Evolutionary conservation across 345 rosid genomes (phyloP), one percentile per base, ranked within the genome.

Genomic region (Linum lewisii): DNA sequence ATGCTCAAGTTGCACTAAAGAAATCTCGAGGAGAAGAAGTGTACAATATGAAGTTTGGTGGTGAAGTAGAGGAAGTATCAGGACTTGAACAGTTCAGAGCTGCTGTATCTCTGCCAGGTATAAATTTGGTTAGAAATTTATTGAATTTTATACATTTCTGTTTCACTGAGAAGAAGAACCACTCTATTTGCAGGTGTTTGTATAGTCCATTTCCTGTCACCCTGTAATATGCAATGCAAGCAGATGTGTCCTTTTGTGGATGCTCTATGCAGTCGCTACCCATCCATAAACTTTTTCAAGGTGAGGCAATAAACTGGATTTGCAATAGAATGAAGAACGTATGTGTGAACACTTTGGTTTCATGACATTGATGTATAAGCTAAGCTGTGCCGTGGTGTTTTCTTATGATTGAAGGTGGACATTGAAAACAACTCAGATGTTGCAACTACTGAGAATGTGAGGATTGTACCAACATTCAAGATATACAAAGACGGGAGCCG

Each of bases 401-500:
- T 29, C 34, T 34, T 6, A 11, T 64, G 66, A 38, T 29, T 36
- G 24, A 63, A 93, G 99, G 97, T 93, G 78, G 97, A 94, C 63
- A 73, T 81, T 21, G 78, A 70, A 54, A 84, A 82, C 38, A 77
- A 72, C 64, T 76, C 78, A 4, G 75, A 44, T 44, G 72, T 87
- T 57, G 83, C 85, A 24, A 76, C 66, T 58, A 79, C 84, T 34
- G 99, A 90, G 81, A 85, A 79, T 45, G 95, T 90, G 79, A 84
- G 82, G 74, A 79, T 83, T 54, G 96, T 86, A 25, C 97, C 99
- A 23, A 90, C 99, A 47, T 85, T 94, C 93, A 94, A 87, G 85
- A 87, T 94, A 64, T 87, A 80, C 85, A 94, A 85, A 78, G 73
- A 75, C 16, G 93, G 97, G 21, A 76, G 55, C 70, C 74, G 90